These are phyloP conservation scores for Debaryomyces robertsiae DNA, from an alignment of 1,139 yeast species.

Conservation along the genomic window DNA sequence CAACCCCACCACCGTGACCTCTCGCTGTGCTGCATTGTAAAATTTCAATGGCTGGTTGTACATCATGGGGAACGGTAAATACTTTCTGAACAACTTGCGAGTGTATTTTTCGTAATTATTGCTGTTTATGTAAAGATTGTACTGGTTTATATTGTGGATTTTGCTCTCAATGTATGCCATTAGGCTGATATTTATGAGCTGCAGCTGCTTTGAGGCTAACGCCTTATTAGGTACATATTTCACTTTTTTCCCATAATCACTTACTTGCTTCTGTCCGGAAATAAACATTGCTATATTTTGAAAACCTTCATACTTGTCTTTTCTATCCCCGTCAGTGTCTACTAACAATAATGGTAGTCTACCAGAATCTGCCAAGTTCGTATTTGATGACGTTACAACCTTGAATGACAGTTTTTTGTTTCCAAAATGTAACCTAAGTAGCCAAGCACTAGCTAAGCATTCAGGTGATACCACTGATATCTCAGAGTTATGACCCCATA, in stretches of 20 bases:
- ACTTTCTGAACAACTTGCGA: slow-evolving; percentile 57
- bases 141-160: slow-evolving; percentile 55
- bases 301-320: slow-evolving; percentile 46
- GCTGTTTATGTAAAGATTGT: slow-evolving; percentile 60
- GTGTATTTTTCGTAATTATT: slow-evolving; percentile 67
- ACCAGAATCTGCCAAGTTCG: slow-evolving; percentile 55
- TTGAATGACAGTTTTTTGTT: slow-evolving; percentile 22
- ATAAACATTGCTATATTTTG: slow-evolving; percentile 42
- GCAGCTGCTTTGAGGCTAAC: slow-evolving; percentile 17
- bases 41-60: slow-evolving; percentile 69
- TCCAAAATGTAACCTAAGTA: slow-evolving; percentile 19
- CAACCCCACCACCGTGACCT: slow-evolving; percentile 46
- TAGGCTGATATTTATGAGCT: slow-evolving; percentile 28
- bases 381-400: slow-evolving; percentile 58
- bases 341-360: slow-evolving; percentile 57
- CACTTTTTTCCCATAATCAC: slow-evolving; percentile 2
- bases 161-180: slow-evolving; percentile 39
- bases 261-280: slow-evolving; percentile 27
- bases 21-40: slow-evolving; percentile 49
- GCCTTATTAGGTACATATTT: slow-evolving; percentile 1
- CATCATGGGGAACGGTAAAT: slow-evolving; percentile 84
- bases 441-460: slow-evolving; percentile 41
- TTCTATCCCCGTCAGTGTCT: slow-evolving; percentile 20
- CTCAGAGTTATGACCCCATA: slow-evolving; percentile 53
- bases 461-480: slow-evolving; percentile 45